Evolutionary conservation across 2,329 filamentous ascomycete species (phyloP), one percentile per base, ranked within the genome.

Genomic region (Beauveria caledonica): DNA sequence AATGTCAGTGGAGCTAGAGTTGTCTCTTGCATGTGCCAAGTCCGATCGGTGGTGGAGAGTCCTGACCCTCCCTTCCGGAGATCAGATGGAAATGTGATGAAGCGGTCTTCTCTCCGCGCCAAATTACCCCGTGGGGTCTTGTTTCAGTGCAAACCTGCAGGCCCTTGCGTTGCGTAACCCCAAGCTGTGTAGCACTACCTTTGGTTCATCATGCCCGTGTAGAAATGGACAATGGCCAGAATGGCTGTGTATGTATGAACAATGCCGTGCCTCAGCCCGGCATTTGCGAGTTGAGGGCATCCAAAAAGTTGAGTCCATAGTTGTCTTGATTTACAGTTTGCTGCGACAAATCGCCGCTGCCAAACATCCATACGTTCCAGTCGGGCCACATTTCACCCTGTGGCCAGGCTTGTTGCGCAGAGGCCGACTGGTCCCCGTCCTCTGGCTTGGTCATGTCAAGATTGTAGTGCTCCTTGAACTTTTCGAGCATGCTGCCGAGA

Each of bases 301-400:
- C 68, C 49, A 70, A 57, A 29, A 70, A 63, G 56, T 62, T 66
- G 9, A 68, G 62, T 29, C 64, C 63, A 48, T 64, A 66, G 33
- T 67, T 65, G 13, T 68, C 67, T 44, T 65, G 62, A n/a, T 60
- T 62, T 42, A 67, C 19, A 15, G 62, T 62, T 5, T 60, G 67
- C 46, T 65, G 62, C 46, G 62, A 60, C 54, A 66, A 36, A 25
- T 64, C 62, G 42, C 66, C 60, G 19, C 59, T 61, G 39, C 65
- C 65, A 55, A 68, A 65, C 64, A 70, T 68, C 69, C 65, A 69
- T n/a, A 63, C 62, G 51, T 67, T 67, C 67, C 68, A 68, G 19
- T 66, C 63, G 7, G 52, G 57, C 40, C 62, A 58, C 42, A 48
- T 61, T 17, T 60, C 57, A 19, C 27, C 55, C n/a, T 59, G 39